Conservation (phyloP, 1,284 basidiomycete genomes). For the Fomitopsis betulina region DNA sequence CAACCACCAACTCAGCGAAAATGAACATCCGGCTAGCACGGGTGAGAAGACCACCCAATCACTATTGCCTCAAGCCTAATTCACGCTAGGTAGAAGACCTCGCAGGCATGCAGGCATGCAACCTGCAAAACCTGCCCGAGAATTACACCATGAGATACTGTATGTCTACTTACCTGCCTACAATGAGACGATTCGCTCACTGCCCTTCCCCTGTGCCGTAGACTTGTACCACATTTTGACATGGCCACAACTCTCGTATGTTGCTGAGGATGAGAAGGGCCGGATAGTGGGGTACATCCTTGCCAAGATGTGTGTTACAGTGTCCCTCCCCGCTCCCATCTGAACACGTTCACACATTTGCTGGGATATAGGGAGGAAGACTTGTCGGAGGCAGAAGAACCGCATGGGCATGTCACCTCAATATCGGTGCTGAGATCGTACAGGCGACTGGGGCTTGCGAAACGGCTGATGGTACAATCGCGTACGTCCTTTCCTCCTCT, state of each 20-base stretch:
- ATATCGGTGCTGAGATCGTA: conserved; percentile 87
- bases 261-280: conserved; percentile 88
- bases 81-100: conserved; percentile 59
- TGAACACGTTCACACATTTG: background rate
- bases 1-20: background rate
- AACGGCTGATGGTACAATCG: conserved; percentile 83
- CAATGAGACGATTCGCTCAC: background rate
- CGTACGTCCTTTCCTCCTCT: conserved; percentile 45
- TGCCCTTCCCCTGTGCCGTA: conserved; percentile 26
- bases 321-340: background rate
- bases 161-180: conserved; percentile 33
- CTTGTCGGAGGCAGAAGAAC: conserved; percentile 46
- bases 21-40: conserved; percentile 12
- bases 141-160: conserved; percentile 88
- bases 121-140: conserved; percentile 83
- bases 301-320: conserved; percentile 69
- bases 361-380: conserved; percentile 64
- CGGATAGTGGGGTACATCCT: conserved; percentile 93
- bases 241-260: conserved; percentile 94
- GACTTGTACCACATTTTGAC: conserved; percentile 87
- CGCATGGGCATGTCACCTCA: conserved; percentile 88
- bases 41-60: background rate
- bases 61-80: background rate
- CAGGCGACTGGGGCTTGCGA: conserved; percentile 80
- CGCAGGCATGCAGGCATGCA: conserved; percentile 89